Conservation (phyloP, 352 stramenopile genomes). For the Pythium monospermum region DNA sequence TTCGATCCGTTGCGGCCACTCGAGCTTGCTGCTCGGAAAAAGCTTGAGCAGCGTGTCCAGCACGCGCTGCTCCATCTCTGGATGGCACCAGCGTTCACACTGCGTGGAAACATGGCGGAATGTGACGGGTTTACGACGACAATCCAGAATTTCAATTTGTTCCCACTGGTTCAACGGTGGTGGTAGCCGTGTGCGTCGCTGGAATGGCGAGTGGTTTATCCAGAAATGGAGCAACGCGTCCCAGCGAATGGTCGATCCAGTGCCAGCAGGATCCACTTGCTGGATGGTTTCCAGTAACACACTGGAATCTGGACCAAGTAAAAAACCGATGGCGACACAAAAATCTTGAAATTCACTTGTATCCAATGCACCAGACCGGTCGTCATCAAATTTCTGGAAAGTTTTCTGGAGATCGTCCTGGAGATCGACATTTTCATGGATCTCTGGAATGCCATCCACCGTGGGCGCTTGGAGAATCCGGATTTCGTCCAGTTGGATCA, state of each 20-base stretch:
- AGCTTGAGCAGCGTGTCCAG: constrained; percentile 34
- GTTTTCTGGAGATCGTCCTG: constrained; percentile 40
- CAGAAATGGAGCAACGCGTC: constrained; percentile 47
- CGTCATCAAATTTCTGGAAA: constrained; percentile 58
- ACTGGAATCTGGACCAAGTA: constrained; percentile 1
- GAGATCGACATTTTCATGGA: constrained; percentile 23
- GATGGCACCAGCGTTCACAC: constrained; percentile 46
- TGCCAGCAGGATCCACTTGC: constrained; percentile 34
- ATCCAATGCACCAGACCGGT: constrained; percentile 43
- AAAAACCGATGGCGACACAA: constrained; percentile 39
- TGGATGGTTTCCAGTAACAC: constrained; percentile 35
- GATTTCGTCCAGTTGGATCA: constrained; percentile 21
- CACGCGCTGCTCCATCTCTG: constrained; percentile 37
- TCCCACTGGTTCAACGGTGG: constrained; percentile 33
- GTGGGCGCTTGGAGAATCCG: constrained; percentile 7
- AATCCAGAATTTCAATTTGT: constrained; percentile 31
- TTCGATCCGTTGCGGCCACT: constrained; percentile 42
- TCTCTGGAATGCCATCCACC: constrained; percentile 2
- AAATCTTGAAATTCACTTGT: constrained; percentile 51
- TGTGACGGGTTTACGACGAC: constrained; percentile 11
- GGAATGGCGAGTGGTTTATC: constrained; percentile 44
- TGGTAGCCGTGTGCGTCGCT: constrained; percentile 33
- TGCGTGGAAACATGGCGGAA: constrained; percentile 37
- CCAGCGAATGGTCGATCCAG: constrained; percentile 31
- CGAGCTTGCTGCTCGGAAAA: constrained; percentile 52